A percentile compares a stretch with the other conserved stretches of the same genome.
Evolutionary conservation across 2,329 filamentous ascomycete genomes (phyloP).

Genomic region (Pyrenophora teres): DNA sequence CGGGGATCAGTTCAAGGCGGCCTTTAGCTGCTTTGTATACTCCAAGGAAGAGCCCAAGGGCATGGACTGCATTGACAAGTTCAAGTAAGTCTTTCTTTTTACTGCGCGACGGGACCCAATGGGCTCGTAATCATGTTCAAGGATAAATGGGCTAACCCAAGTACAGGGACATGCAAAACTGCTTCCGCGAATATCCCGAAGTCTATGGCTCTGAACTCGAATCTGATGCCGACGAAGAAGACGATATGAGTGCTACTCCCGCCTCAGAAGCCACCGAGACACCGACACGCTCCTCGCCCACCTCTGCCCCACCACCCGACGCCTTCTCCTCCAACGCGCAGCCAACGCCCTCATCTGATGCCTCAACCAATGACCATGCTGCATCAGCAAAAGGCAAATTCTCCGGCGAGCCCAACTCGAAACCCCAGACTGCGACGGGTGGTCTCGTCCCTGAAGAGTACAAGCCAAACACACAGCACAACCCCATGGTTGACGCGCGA

Average conservation of each 20-base stretch:
- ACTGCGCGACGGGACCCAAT: not conserved
- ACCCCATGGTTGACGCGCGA: slow-evolving; percentile 10
- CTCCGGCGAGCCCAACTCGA: slow-evolving; percentile 11
- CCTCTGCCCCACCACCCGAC: not conserved
- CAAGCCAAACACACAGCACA: slow-evolving; percentile 16
- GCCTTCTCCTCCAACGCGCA: slow-evolving; percentile 4
- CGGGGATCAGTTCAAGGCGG: slow-evolving; percentile 90
- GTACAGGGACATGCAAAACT: slow-evolving; percentile 89
- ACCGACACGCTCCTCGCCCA: slow-evolving; percentile 1
- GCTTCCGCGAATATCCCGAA: slow-evolving; percentile 91
- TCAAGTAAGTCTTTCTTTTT: slow-evolving; percentile 69
- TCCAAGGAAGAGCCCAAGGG: slow-evolving; percentile 94
- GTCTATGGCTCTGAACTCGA: slow-evolving; percentile 88
- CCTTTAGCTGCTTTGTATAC: slow-evolving; percentile 98
- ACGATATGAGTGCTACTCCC: slow-evolving; percentile 46
- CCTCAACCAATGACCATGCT: slow-evolving; percentile 10
- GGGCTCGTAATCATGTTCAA: not conserved
- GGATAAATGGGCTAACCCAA: slow-evolving; percentile 6
- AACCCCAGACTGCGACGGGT: slow-evolving; percentile 16
- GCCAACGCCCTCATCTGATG: not conserved
- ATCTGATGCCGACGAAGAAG: slow-evolving; percentile 74
- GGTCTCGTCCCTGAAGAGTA: slow-evolving; percentile 28
- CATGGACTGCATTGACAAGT: slow-evolving; percentile 96
- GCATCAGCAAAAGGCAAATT: slow-evolving; percentile 9
- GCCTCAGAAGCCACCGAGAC: slow-evolving; percentile 15